Evolutionary conservation across 2,329 filamentous ascomycete species (phyloP).

Genomic region (Alternaria brassicicola): DNA sequence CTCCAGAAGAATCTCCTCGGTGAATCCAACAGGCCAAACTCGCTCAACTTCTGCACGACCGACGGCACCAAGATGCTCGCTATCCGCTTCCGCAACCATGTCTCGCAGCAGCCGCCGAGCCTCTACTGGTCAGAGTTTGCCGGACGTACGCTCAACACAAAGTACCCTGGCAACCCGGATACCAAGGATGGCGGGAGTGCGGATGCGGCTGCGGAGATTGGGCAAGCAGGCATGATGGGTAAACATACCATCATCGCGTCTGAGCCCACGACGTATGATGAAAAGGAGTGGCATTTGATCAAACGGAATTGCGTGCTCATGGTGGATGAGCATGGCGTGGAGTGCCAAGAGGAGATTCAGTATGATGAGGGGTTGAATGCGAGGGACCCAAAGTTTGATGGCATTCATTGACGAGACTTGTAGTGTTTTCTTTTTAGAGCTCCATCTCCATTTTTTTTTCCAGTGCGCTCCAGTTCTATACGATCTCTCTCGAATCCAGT

Average conservation of each 20-base stretch:
- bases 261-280: slow-evolving; percentile 61
- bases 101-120: slow-evolving; percentile 57
- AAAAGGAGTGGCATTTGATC: slow-evolving; percentile 59
- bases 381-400: slow-evolving; percentile 44
- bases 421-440: background rate
- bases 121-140: slow-evolving; percentile 59
- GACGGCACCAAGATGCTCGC: slow-evolving; percentile 59
- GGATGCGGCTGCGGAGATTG: slow-evolving; percentile 42
- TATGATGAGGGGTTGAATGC: slow-evolving; percentile 51
- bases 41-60: slow-evolving; percentile 60
- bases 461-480: background rate
- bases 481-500: background rate
- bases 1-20: slow-evolving; percentile 55
- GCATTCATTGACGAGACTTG: background rate
- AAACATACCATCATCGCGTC: slow-evolving; percentile 61
- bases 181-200: slow-evolving; percentile 45
- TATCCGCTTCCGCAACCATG: slow-evolving; percentile 60
- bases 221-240: slow-evolving; percentile 52
- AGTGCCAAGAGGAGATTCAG: slow-evolving; percentile 45
- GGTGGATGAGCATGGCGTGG: slow-evolving; percentile 51
- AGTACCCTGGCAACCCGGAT: slow-evolving; percentile 58
- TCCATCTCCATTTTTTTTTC: background rate
- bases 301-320: slow-evolving; percentile 55
- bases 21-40: slow-evolving; percentile 51
- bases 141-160: slow-evolving; percentile 59